A percentile compares a stretch with the other conserved stretches of the same genome.
Evolutionary conservation across 441 rosid genomes (phyloP).

Genomic region (Francoa sonchifolia): DNA sequence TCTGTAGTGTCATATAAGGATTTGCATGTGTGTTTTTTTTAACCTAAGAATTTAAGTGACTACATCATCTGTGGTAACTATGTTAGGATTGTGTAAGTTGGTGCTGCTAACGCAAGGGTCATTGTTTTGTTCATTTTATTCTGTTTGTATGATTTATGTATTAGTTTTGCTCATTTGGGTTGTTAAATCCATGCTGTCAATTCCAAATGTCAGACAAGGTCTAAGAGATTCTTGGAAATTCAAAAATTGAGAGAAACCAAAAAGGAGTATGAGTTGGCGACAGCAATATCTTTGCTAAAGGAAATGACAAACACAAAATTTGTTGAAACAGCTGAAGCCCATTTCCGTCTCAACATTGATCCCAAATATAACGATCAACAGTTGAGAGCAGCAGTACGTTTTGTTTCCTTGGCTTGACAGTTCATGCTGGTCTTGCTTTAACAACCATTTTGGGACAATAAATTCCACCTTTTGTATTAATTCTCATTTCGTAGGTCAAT

Average conservation of each 20-base stretch:
- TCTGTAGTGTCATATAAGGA: no score
- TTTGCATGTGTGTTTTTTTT: no score
- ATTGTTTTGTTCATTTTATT: neutral
- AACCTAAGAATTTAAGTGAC: no score
- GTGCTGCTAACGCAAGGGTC: neutral
- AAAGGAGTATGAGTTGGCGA: constrained; percentile 55
- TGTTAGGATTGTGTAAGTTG: neutral
- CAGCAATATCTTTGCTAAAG: constrained; percentile 78
- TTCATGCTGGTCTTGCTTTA: neutral
- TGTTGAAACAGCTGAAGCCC: constrained; percentile 91
- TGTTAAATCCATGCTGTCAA: neutral
- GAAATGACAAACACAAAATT: constrained; percentile 63
- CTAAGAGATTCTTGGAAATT: constrained; percentile 96
- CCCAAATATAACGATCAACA: constrained; percentile 97
- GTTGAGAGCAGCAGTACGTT: constrained; percentile 82
- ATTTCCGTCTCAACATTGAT: constrained; percentile 93
- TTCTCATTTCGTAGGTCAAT: constrained; percentile 44
- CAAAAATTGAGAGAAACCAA: constrained; percentile 87
- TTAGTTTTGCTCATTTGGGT: neutral
- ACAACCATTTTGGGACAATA: neutral
- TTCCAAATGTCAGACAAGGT: constrained; percentile 65
- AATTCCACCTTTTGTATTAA: constrained; percentile 1
- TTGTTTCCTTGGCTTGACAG: constrained; percentile 3
- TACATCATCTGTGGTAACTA: no score
- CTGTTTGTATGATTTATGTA: no score